A percentile compares a stretch with the other conserved stretches of the same genome.
These are phyloP conservation scores for Globisporangium alternatum DNA, from an alignment of 352 stramenopile genomes.

Conservation along the genomic window DNA sequence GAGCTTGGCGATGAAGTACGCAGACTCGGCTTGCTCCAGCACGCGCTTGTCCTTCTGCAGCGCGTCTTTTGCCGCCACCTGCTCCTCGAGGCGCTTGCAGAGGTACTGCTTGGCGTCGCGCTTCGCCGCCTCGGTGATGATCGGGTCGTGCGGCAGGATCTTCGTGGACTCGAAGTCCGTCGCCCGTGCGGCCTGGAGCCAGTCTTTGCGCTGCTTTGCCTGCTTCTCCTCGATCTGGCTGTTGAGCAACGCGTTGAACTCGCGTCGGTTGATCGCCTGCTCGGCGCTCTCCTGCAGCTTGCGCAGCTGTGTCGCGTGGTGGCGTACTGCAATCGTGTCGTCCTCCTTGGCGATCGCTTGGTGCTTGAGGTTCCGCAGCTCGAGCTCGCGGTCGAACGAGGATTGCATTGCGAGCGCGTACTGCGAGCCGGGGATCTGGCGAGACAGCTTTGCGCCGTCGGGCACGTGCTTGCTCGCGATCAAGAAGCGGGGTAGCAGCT, in stretches of 20 bases:
- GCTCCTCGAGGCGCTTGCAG: conserved; percentile 36
- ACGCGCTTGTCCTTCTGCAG: conserved; percentile 31
- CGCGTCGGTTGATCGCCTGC: conserved; percentile 30
- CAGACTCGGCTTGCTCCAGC: conserved; percentile 55
- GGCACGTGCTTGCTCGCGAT: conserved; percentile 27
- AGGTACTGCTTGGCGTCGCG: conserved; percentile 42
- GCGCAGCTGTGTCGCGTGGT: conserved; percentile 33
- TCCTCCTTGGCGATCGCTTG: conserved; percentile 14
- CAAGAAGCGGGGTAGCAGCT: conserved; percentile 54
- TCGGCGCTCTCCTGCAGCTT: conserved; percentile 43
- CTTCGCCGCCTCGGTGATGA: conserved; percentile 27
- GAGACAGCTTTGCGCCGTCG: conserved; percentile 7
- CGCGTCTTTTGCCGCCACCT: conserved; percentile 42
- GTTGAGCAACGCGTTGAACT: conserved; percentile 51
- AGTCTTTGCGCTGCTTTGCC: conserved; percentile 12
- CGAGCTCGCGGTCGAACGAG: conserved; percentile 32
- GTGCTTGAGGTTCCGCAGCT: conserved; percentile 13
- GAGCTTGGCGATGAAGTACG: conserved; percentile 53
- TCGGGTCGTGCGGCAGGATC: conserved; percentile 42
- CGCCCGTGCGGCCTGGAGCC: conserved; percentile 11
- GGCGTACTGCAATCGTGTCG: conserved; percentile 21
- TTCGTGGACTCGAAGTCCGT: conserved; percentile 24
- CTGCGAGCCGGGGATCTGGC: conserved; percentile 18
- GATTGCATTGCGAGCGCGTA: conserved; percentile 29
- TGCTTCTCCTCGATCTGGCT: conserved; percentile 47